phyloP scores from a whole-genome alignment of 192 early-diverging fungal species.

The Backusella psychrophila region DNA sequence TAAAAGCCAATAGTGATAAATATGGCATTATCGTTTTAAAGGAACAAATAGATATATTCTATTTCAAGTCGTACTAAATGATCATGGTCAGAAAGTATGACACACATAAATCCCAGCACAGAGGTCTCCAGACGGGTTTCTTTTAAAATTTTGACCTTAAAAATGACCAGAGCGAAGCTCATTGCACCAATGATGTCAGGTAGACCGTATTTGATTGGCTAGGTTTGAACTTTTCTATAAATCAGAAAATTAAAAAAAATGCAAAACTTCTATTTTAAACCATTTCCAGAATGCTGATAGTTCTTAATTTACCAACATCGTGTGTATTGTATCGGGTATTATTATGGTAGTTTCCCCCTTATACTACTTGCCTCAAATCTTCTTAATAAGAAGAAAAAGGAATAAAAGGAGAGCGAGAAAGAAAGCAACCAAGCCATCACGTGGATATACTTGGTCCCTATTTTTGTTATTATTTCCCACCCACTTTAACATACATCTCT shows the following conservation, averaged over 20 bases:
- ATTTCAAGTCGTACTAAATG: neutral
- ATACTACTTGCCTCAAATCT: neutral
- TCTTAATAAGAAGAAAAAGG: neutral
- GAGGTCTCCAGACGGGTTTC: too few species aligned
- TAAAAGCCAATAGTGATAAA: neutral
- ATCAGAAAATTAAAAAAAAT: neutral
- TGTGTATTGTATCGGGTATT: neutral
- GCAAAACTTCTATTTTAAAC: neutral
- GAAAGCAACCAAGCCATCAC: neutral
- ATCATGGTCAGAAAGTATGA: too few species aligned
- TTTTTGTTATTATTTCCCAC: neutral
- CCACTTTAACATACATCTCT: neutral
- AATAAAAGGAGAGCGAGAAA: neutral
- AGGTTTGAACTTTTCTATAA: neutral
- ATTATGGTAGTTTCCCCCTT: neutral
- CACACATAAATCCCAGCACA: too few species aligned
- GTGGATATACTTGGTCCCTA: too few species aligned
- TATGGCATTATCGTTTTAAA: neutral
- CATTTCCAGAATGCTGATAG: neutral
- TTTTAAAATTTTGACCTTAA: too few species aligned
- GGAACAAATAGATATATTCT: neutral
- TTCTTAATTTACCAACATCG: neutral
- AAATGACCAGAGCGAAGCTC: too few species aligned
- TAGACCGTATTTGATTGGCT: neutral
- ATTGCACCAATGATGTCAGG: neutral